Evolutionary conservation across 2,329 filamentous ascomycete species (phyloP).

Genomic region (Cladosporium austrohemisphaericum): DNA sequence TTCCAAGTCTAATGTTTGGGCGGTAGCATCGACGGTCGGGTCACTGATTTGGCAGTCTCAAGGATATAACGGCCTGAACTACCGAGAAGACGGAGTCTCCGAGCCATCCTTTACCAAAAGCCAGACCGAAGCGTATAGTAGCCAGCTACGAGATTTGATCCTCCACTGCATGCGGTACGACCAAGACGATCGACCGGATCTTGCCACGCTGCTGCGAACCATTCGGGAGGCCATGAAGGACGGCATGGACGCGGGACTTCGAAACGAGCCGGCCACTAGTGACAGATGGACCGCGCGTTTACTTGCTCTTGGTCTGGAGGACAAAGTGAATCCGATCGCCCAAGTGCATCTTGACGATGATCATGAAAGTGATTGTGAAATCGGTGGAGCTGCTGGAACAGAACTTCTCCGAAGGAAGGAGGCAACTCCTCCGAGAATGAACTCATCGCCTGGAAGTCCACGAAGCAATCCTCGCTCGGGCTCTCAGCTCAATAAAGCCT

Average conservation of each 20-base stretch:
- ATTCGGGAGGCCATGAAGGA: too few relatives aligned
- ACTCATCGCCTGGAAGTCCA: too few relatives aligned
- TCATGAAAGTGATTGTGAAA: too few relatives aligned
- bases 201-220: neutral
- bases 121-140: neutral
- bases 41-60: neutral
- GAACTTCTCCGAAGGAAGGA: too few relatives aligned
- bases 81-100: neutral
- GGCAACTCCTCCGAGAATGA: too few relatives aligned
- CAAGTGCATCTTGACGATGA: too few relatives aligned
- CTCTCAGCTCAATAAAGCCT: too few relatives aligned
- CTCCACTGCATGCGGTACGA: neutral
- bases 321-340: too few relatives aligned
- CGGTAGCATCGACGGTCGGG: neutral
- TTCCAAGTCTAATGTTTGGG: neutral
- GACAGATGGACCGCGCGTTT: too few relatives aligned
- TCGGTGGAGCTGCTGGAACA: too few relatives aligned
- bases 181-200: neutral
- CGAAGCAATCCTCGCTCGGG: too few relatives aligned
- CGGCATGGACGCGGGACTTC: neutral
- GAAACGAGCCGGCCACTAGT: neutral
- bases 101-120: neutral
- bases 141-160: neutral
- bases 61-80: neutral
- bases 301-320: too few relatives aligned